Percentiles rank a stretch among this genome's conserved stretches.
Conservation (phyloP, 2,329 filamentous ascomycete species). For the Cytospora mali region DNA sequence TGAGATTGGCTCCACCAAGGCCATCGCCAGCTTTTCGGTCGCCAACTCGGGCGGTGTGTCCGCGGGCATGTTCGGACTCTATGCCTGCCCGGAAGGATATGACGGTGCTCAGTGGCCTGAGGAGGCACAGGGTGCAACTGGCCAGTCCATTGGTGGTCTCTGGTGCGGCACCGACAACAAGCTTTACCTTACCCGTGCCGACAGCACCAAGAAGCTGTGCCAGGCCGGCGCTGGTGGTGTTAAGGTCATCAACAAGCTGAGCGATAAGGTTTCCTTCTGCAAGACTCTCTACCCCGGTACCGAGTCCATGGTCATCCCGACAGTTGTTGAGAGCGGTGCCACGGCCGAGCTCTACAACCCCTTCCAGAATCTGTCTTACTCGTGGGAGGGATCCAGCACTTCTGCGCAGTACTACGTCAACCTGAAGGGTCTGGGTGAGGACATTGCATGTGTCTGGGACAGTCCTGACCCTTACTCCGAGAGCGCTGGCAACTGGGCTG, state of each 20-base stretch:
- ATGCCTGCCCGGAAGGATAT: slow-evolving; percentile 88
- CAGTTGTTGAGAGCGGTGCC: slow-evolving; percentile 60
- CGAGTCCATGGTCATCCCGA: slow-evolving; percentile 84
- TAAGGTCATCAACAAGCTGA: slow-evolving; percentile 73
- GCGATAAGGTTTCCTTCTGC: slow-evolving; percentile 72
- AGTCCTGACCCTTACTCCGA: slow-evolving; percentile 48
- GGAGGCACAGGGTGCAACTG: slow-evolving; percentile 70
- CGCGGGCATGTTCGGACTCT: slow-evolving; percentile 78
- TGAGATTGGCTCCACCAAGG: slow-evolving; percentile 26
- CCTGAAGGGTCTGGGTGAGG: slow-evolving; percentile 67
- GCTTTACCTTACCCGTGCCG: slow-evolving; percentile 74
- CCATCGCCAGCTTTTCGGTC: slow-evolving; percentile 68
- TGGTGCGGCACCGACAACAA: slow-evolving; percentile 74
- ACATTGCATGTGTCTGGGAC: slow-evolving; percentile 77
- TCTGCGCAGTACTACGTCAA: slow-evolving; percentile 98
- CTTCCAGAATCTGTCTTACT: slow-evolving; percentile 71
- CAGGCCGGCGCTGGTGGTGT: slow-evolving; percentile 71
- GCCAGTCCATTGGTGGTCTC: slow-evolving; percentile 86
- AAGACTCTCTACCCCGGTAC: slow-evolving; percentile 95
- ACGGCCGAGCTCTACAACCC: slow-evolving; percentile 74
- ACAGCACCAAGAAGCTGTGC: slow-evolving; percentile 69
- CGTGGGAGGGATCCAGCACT: slow-evolving; percentile 73
- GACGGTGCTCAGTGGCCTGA: slow-evolving; percentile 89
- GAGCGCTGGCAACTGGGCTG: slow-evolving; percentile 80
- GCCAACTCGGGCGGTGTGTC: slow-evolving; percentile 64